These are phyloP conservation scores for Mytilinidion resinicola DNA, from an alignment of 495 filamentous ascomycete species.

Conservation along the genomic window DNA sequence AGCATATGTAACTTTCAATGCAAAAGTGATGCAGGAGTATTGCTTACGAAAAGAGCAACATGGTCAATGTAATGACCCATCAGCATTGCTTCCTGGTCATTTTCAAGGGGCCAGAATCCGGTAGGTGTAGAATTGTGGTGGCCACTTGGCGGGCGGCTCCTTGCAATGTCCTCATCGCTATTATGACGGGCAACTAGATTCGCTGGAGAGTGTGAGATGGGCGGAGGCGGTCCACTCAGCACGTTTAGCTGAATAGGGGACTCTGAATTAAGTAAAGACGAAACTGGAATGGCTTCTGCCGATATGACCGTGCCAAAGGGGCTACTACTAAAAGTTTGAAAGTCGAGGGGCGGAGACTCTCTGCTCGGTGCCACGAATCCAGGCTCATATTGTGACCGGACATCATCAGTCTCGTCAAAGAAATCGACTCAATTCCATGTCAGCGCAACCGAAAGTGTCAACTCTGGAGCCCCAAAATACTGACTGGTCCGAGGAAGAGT, in stretches of 20 bases:
- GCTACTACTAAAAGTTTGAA: too few species aligned
- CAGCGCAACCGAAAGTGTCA: too few species aligned
- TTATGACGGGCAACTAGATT: background rate
- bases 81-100: slow-evolving; percentile 25
- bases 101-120: slow-evolving; percentile 15
- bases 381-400: slow-evolving; percentile 15
- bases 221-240: background rate
- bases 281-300: slow-evolving; percentile 13
- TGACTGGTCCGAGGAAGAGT: slow-evolving; percentile 16
- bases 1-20: background rate
- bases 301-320: background rate
- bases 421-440: slow-evolving; percentile 13
- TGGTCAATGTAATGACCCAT: slow-evolving; percentile 20
- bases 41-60: slow-evolving; percentile 20
- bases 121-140: slow-evolving; percentile 5
- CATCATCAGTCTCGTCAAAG: slow-evolving; percentile 18
- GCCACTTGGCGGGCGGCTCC: background rate
- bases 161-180: background rate
- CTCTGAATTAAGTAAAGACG: slow-evolving; percentile 18
- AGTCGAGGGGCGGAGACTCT: too few species aligned
- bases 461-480: background rate
- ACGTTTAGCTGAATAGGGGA: slow-evolving; percentile 7
- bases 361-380: background rate
- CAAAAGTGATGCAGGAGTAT: background rate
- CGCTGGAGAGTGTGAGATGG: slow-evolving; percentile 1